A percentile compares a stretch with the other conserved stretches of the same genome.
phyloP scores from a whole-genome alignment of 2,329 filamentous ascomycete genomes.

The Sarocladium oryzae region DNA sequence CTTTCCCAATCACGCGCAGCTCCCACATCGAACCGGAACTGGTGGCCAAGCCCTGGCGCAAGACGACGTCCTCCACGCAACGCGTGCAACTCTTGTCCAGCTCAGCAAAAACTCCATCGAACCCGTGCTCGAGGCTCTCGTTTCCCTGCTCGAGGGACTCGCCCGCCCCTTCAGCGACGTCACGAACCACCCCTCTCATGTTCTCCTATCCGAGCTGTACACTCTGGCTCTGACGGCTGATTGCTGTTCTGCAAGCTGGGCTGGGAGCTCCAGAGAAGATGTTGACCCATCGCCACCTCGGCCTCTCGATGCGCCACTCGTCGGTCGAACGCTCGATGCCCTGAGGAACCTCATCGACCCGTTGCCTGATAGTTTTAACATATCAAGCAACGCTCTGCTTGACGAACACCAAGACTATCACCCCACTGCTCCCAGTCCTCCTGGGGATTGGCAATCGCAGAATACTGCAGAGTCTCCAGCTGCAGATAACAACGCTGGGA shows the following conservation, averaged over 20 bases:
- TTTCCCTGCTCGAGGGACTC: constrained; percentile 53
- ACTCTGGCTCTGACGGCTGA: constrained; percentile 58
- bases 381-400: constrained; percentile 51
- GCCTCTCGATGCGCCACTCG: constrained; percentile 42
- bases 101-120: constrained; percentile 49
- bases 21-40: constrained; percentile 57
- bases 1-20: constrained; percentile 40
- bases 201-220: constrained; percentile 59
- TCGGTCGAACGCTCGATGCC: constrained; percentile 48
- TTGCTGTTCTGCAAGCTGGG: constrained; percentile 58
- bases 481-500: constrained; percentile 18
- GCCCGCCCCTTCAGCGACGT: constrained; percentile 46
- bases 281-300: constrained; percentile 22
- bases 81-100: constrained; percentile 54
- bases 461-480: neutral
- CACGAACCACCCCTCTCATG: constrained; percentile 48
- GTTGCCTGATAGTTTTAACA: constrained; percentile 48
- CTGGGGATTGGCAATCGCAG: constrained; percentile 7
- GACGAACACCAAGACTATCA: constrained; percentile 34
- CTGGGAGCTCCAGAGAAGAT: constrained; percentile 15
- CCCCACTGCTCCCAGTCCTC: constrained; percentile 15
- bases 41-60: constrained; percentile 48
- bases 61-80: constrained; percentile 56
- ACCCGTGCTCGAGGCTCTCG: constrained; percentile 49
- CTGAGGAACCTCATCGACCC: constrained; percentile 53